Evolutionary conservation across 2,329 filamentous ascomycete genomes (phyloP).

Genomic region (Aspergillus neoniger): DNA sequence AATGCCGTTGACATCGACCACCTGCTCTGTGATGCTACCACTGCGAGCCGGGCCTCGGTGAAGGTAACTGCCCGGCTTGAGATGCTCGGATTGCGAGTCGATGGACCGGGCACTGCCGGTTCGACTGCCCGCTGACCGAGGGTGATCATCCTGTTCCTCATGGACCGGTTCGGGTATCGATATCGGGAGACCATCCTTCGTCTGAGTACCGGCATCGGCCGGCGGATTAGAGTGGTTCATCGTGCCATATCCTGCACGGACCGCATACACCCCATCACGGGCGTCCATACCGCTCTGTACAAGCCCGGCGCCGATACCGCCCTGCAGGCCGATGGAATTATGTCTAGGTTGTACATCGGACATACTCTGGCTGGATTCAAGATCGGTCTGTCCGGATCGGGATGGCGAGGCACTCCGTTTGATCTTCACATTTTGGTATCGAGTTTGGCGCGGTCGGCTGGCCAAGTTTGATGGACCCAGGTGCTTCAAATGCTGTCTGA

Average conservation of each 20-base stretch:
- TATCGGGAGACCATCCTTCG: constrained; percentile 29
- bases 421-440: constrained; percentile 66
- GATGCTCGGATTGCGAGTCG: constrained; percentile 22
- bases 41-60: constrained; percentile 61
- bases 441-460: constrained; percentile 60
- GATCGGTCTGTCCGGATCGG: constrained; percentile 38
- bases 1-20: constrained; percentile 72
- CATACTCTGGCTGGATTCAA: constrained; percentile 44
- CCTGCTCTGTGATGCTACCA: constrained; percentile 76
- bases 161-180: constrained; percentile 35
- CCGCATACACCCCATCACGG: constrained; percentile 66
- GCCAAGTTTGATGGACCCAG: constrained; percentile 66
- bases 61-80: constrained; percentile 33
- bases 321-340: constrained; percentile 44
- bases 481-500: constrained; percentile 63
- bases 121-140: constrained; percentile 25
- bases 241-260: constrained; percentile 59
- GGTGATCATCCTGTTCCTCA: constrained; percentile 33
- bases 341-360: constrained; percentile 37
- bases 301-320: constrained; percentile 57
- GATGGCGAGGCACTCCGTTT: constrained; percentile 53
- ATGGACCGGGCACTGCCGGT: constrained; percentile 27
- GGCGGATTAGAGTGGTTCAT: constrained; percentile 31
- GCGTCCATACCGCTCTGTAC: constrained; percentile 57
- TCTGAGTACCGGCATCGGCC: constrained; percentile 25